Evolutionary conservation across 805 yeast genomes (phyloP), one percentile per base, ranked within the genome.

Genomic region (Starmerella bacillaris): DNA sequence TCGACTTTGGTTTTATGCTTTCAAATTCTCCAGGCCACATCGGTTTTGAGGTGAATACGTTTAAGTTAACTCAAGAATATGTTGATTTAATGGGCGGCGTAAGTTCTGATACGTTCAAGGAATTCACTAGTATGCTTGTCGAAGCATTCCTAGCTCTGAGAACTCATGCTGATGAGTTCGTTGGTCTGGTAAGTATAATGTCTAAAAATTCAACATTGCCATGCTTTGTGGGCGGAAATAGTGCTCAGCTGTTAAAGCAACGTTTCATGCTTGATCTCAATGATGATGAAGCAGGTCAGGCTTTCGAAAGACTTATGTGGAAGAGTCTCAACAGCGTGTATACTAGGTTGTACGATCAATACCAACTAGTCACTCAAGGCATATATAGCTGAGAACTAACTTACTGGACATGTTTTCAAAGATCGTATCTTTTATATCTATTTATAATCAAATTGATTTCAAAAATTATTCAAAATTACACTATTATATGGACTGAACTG

Each of bases 31-130:
- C 99, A 0, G 98, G 98, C 3, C 77, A 93, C 33, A 83, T 89
- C 37, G 94, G 95, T 0, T 84, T 89, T 54, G 99, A 89, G 52
- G 92, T 94, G 1, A 94, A 96, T 1, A 95, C 98, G 1, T 89
- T 89, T 64, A 89, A 89, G 53, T 62, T 89, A 14, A 82, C 96
- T 0, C 64, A 65, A 39, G 99, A 89, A 49, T 89, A 89, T 47
- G 71, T 86, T 17, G 95, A 84, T 21, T 55, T 89, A 3, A 54
- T 89, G 45, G 98, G 92, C 8, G 96, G 96, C 0, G 37, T 64
- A 0, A 74, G 70, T 2, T 69, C 82, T 15, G 67, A 61, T 17
- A 58, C 67, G 34, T 89, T 70, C 57, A 51, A 58, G 27, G 62
- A 63, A 36, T 89, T 79, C 58, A 68, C 68, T 26, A 51, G 61